Evolutionary conservation across 768 basidiomycete genomes (phyloP), one percentile per base, ranked within the genome.

Genomic region (Sporobolomyces phaffii): DNA sequence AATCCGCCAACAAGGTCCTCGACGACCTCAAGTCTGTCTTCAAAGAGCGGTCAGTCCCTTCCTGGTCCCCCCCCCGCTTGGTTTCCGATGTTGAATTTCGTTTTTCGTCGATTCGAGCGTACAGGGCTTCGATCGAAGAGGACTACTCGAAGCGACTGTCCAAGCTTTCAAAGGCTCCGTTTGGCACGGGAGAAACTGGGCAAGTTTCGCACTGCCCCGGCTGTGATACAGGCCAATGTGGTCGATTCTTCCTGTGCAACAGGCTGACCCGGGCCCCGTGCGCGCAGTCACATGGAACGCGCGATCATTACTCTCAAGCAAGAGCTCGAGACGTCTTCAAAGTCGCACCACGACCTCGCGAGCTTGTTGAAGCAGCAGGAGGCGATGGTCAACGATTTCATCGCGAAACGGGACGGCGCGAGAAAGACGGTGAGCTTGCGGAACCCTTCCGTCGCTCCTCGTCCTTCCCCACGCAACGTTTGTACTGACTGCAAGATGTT

Each of bases 101-200:
- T n/a, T n/a, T n/a, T n/a, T n/a, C n/a, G n/a, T n/a, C n/a, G n/a
- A n/a, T n/a, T n/a, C n/a, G n/a, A n/a, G n/a, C n/a, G n/a, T n/a
- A n/a, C n/a, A 96, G 94, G 76, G 87, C 91, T 11, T 71, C 81
- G 34, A 96, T 97, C 68, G 93, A 98, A 77, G 92, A 97, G 74
- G 94, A 98, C 41, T 98, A 97, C 75, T 87, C 93, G 1, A 91
- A 91, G 78, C 84, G 86, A 33, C 75, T 99, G 18, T 79, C 82
- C 26, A 90, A 88, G 76, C 80, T 99, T 28, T 83, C 90, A 36
- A 93, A 89, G 78, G 73, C 81, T 64, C 73, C 83, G 11, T 78
- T 96, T 43, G 94, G 93, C 45, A 84, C 83, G 73, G 93, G 96
- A 77, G 96, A 97, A 79, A 89, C 92, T 70, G 94, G 92, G 91